Percentiles rank a stretch among this genome's conserved stretches.
Evolutionary conservation across 208 protist species (phyloP).

Genomic region (Leishmania tarentolae): DNA sequence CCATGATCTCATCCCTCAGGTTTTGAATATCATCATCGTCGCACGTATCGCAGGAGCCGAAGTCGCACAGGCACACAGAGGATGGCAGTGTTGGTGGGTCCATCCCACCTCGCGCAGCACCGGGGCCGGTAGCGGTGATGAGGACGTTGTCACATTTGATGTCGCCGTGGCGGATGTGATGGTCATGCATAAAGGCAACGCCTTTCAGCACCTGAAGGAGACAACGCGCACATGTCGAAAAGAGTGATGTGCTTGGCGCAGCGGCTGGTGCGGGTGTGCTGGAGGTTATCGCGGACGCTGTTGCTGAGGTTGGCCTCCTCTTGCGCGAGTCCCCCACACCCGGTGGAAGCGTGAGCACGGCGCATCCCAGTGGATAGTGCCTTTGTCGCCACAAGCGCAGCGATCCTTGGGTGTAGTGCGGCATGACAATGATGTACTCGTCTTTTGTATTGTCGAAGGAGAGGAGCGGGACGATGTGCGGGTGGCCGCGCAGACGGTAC

Average conservation of each 20-base stretch:
- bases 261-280: constrained; percentile 4
- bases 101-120: not conserved
- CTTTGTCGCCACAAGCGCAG: constrained; percentile 66
- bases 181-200: constrained; percentile 60
- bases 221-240: constrained; percentile 54
- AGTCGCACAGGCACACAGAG: constrained; percentile 70
- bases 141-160: constrained; percentile 84
- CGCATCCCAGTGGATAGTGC: constrained; percentile 53
- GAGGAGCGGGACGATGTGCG: constrained; percentile 61
- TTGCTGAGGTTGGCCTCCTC: not conserved
- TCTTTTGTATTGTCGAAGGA: constrained; percentile 63
- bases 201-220: constrained; percentile 75
- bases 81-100: constrained; percentile 34
- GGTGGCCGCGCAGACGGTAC: constrained; percentile 56
- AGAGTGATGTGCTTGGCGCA: constrained; percentile 32
- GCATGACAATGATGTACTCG: constrained; percentile 78
- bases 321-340: constrained; percentile 10
- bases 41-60: constrained; percentile 76
- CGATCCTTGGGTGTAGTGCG: constrained; percentile 67
- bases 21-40: constrained; percentile 55
- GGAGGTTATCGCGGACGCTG: not conserved
- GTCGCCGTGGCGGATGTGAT: constrained; percentile 75
- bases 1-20: constrained; percentile 49
- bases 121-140: constrained; percentile 32
- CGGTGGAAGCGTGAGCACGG: constrained; percentile 39